Conservation (phyloP, 768 basidiomycete genomes). For the Mycena belliarum region DNA sequence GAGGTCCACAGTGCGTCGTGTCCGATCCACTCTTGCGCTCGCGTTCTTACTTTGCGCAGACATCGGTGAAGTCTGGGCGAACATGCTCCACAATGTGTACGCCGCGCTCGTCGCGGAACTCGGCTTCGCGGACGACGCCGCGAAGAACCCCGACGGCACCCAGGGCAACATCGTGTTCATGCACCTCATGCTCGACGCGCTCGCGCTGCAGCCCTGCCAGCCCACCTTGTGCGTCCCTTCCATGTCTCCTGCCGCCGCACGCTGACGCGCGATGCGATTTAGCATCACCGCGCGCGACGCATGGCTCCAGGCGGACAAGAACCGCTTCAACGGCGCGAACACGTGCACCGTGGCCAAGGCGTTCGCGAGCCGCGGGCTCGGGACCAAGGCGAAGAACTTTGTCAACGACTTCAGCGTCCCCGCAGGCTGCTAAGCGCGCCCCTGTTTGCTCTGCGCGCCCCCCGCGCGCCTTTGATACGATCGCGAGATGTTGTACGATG, state of each 20-base stretch:
- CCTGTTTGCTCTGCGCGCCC: too few species aligned
- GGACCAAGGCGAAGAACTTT: conserved; percentile 31
- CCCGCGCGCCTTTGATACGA: too few species aligned
- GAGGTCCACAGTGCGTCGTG: conserved; percentile 1
- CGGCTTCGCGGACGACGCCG: conserved; percentile 26
- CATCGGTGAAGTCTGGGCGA: conserved; percentile 45
- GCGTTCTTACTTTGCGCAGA: neutral
- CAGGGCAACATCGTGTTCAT: conserved; percentile 35
- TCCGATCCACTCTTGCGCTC: neutral
- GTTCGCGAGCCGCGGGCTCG: conserved; percentile 37
- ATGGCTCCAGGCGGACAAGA: conserved; percentile 35
- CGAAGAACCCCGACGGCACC: conserved; percentile 26
- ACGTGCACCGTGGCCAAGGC: conserved; percentile 33
- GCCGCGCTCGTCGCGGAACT: conserved; percentile 27
- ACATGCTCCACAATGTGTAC: conserved; percentile 37
- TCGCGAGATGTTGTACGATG: too few species aligned
- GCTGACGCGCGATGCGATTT: neutral
- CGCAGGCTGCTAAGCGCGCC: conserved; percentile 23
- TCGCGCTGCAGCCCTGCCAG: neutral
- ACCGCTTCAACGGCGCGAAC: conserved; percentile 34
- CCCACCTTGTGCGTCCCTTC: conserved; percentile 13
- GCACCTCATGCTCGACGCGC: conserved; percentile 35
- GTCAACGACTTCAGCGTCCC: conserved; percentile 30
- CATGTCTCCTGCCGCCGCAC: neutral
- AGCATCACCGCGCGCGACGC: conserved; percentile 31